Evolutionary conservation across 495 filamentous ascomycete genomes (phyloP).

Genomic region (Lichenothelia convexa): DNA sequence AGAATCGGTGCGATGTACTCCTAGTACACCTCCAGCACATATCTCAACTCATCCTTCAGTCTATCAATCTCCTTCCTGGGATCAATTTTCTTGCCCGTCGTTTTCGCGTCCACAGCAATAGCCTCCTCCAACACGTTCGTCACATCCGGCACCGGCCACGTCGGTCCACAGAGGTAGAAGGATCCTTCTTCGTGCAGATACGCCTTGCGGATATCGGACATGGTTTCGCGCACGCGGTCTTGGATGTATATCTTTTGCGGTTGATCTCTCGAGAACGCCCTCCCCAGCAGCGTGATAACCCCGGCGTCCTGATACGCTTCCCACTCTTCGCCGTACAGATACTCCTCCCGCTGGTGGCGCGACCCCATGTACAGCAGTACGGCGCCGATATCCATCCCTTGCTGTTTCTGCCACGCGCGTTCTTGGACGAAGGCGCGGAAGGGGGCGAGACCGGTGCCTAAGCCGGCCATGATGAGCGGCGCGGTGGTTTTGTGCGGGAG

Average conservation of each 20-base stretch:
- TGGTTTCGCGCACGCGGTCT: conserved; percentile 82
- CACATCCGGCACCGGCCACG: conserved; percentile 98
- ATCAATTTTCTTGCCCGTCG: conserved; percentile 45
- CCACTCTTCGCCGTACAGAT: conserved; percentile 98
- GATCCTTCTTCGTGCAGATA: conserved; percentile 76
- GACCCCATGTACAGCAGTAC: conserved; percentile 94
- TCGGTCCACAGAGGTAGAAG: conserved; percentile 95
- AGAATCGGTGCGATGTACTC: too few relatives aligned
- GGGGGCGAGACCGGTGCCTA: conserved; percentile 92
- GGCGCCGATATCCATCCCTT: conserved; percentile 83
- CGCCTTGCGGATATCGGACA: conserved; percentile 70
- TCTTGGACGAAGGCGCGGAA: conserved; percentile 98
- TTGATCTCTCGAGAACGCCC: conserved; percentile 93
- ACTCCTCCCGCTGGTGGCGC: conserved; percentile 93
- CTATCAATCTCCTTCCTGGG: conserved; percentile 85
- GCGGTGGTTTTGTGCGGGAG: conserved; percentile 67
- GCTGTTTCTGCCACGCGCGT: conserved; percentile 87
- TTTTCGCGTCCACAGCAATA: conserved; percentile 57
- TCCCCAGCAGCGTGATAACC: conserved; percentile 81
- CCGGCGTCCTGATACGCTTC: conserved; percentile 93
- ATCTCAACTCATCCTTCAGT: conserved; percentile 83
- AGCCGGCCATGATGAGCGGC: conserved; percentile 95
- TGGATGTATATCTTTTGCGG: conserved; percentile 98
- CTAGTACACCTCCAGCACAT: conserved; percentile 93
- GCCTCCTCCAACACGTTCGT: conserved; percentile 87